Percentiles rank a stretch among this genome's conserved stretches.
phyloP scores from a whole-genome alignment of 768 basidiomycete genomes.

The Amanita fuliginea region DNA sequence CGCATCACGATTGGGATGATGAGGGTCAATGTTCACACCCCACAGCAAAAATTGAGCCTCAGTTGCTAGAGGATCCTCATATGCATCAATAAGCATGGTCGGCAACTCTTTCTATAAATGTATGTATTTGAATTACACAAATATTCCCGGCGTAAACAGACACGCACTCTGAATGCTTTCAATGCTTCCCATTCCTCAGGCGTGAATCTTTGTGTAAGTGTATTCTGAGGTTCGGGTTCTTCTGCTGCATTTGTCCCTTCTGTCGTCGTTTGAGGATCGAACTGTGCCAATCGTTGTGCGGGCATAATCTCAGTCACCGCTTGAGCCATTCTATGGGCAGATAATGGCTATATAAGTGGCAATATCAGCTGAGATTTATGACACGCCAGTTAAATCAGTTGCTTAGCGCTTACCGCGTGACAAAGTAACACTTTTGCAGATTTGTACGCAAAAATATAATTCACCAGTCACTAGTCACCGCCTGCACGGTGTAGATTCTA shows the following conservation, averaged over 20 bases:
- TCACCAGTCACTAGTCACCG: too few relatives aligned
- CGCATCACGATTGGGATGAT: constrained; percentile 39
- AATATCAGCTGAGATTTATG: too few relatives aligned
- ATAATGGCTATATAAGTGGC: too few relatives aligned
- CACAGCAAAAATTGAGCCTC: constrained; percentile 48
- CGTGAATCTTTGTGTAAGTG: constrained; percentile 60
- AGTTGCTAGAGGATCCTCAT: constrained; percentile 42
- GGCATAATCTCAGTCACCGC: background rate
- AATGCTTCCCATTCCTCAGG: constrained; percentile 63
- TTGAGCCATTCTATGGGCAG: background rate
- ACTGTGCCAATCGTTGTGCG: background rate
- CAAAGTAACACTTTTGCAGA: too few relatives aligned
- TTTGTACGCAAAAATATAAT: too few relatives aligned
- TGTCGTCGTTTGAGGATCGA: background rate
- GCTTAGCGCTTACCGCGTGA: too few relatives aligned
- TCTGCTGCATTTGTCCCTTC: constrained; percentile 10
- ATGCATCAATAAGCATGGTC: constrained; percentile 46
- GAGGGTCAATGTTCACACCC: constrained; percentile 62
- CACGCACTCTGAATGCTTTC: constrained; percentile 51
- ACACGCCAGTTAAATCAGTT: too few relatives aligned
- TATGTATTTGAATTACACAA: background rate
- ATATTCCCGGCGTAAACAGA: background rate
- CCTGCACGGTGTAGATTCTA: too few relatives aligned
- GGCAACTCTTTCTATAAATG: constrained; percentile 29
- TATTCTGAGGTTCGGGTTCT: constrained; percentile 50